Evolutionary conservation across 2,329 filamentous ascomycete species (phyloP).

Genomic region (Pseudogymnoascus destructans): DNA sequence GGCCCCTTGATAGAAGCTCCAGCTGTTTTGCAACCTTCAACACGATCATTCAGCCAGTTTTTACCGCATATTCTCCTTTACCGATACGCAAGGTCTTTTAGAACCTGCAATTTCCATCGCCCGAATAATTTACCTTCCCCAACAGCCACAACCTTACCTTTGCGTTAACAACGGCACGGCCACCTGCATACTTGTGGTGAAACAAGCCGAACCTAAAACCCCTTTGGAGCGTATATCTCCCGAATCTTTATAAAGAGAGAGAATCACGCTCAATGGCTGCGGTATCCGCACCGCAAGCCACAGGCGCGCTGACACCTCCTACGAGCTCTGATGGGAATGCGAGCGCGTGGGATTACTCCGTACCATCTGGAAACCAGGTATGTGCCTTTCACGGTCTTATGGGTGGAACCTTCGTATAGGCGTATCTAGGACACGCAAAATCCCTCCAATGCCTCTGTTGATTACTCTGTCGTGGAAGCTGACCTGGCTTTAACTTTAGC

Average conservation of each 20-base stretch:
- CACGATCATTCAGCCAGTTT: conserved; percentile 5
- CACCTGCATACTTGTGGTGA: conserved; percentile 6
- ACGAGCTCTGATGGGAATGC: conserved; percentile 23
- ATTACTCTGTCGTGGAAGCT: not conserved
- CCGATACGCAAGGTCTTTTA: not conserved
- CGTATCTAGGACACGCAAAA: not conserved
- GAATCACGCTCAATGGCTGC: conserved; percentile 22
- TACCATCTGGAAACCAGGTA: conserved; percentile 22
- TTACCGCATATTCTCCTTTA: not conserved
- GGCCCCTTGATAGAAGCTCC: conserved; percentile 3
- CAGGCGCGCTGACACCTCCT: conserved; percentile 23
- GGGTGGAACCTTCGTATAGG: not conserved
- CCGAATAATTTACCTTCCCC: not conserved
- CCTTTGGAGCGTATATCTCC: conserved; percentile 1
- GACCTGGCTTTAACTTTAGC: not conserved
- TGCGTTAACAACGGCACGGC: conserved; percentile 6
- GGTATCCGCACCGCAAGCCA: conserved; percentile 26
- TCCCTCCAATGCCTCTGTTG: not conserved
- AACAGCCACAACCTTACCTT: conserved; percentile 1
- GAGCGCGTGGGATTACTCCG: conserved; percentile 24
- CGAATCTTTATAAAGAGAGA: conserved; percentile 1
- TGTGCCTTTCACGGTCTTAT: conserved; percentile 10
- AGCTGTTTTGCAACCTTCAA: conserved; percentile 5
- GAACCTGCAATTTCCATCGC: conserved; percentile 3
- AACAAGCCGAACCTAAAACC: conserved; percentile 5